Base-by-base conservation (phyloP, 2,329 filamentous ascomycete genomes). In the Fonsecaea erecta region DNA sequence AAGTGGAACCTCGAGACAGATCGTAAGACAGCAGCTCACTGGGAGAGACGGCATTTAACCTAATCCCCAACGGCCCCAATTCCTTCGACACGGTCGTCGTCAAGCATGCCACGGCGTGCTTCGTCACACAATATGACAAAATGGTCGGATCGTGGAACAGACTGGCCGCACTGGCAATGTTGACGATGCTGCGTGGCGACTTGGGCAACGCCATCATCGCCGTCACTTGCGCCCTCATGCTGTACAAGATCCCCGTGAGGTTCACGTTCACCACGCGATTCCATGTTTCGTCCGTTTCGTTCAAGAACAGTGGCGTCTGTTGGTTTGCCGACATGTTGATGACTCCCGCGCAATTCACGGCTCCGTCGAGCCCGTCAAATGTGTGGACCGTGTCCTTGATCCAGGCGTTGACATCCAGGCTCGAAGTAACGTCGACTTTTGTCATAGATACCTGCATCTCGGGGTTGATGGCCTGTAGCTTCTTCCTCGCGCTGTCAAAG, bases 161-260 rank as follows among this genome's bases (percentile, higher is more conserved):
- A 54, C 55, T 59, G 14, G 62, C 62, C 32, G 62, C 59, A 51
- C 63, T 65, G 3, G 58, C 52, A 24, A 65, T 58, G 52, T 65
- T 65, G 63, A 65, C 63, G 18, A 65, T 65, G 34, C 58, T 62
- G n/a, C 63, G 51, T 8, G 58, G 59, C 6, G 43, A 34, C 52
- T 62, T 59, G 11, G 57, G 58, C 16, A 65, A 40, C 8, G 40
- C 58, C 53, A 62, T 35, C 63, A 84, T 79, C 32, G 77, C 76
- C 18, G 73, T 75, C 7, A 86, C 66, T 70, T 86, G 73, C 14
- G 81, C 80, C n/a, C 81, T 75, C 65, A 86, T 67, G 64, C 81
- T 84, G 57, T 84, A 81, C 73, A 85, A 81, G 30, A 81, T 73
- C 5, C 84, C 83, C 3, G 72, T 77, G 8, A 80, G 65, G 68